Evolutionary conservation across 2,329 filamentous ascomycete genomes (phyloP), one percentile per base, ranked within the genome.

Genomic region (Aspergillus fumigatus): DNA sequence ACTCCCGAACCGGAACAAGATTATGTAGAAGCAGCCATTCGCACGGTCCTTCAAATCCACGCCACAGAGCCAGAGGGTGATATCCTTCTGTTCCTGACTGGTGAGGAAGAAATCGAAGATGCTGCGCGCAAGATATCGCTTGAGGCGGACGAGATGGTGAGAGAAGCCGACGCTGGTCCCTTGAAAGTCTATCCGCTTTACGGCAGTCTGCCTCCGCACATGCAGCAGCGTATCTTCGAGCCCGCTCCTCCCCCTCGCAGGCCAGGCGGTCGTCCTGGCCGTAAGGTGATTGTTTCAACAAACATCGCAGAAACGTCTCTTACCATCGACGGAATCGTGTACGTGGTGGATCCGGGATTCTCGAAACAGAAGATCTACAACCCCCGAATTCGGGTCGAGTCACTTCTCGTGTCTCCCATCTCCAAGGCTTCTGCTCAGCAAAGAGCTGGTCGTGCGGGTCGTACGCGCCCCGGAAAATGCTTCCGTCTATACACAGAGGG

Each of bases 341-440:
- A 97, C 70, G 94, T 99, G 35, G 93, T 99, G n/a, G 94, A 99
- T 69, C 93, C 94, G 2, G 94, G 94, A 38, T 99, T 99, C 80
- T 96, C 92, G 79, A 99, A 99, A 79, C 94, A 99, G 70, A 99
- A 97, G 77, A 94, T 97, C 61, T 99, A 97, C 81, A 97, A 99
- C 75, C 93, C 94, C 23, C 87, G 94, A 59, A 95, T 96, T 66
- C 87, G 94, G 74, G 92, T 99, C 62, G 94, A 99, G 77, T 97
- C 94, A 1, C 83, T 99, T 7, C 82, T 99, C n/a, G 93, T 99
- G 4, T 97, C 94, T 3, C 92, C 94, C 23, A 97, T 99, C 65
- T 97, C 92, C 57, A 97, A 97, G 75, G 94, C 94, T 25, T 97
- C 94, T 1, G 94, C 95, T 9, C 91, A 97, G 73, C 94, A 99